Conservation (phyloP, 768 basidiomycete genomes). For the Cystobasidium ongulense region DNA sequence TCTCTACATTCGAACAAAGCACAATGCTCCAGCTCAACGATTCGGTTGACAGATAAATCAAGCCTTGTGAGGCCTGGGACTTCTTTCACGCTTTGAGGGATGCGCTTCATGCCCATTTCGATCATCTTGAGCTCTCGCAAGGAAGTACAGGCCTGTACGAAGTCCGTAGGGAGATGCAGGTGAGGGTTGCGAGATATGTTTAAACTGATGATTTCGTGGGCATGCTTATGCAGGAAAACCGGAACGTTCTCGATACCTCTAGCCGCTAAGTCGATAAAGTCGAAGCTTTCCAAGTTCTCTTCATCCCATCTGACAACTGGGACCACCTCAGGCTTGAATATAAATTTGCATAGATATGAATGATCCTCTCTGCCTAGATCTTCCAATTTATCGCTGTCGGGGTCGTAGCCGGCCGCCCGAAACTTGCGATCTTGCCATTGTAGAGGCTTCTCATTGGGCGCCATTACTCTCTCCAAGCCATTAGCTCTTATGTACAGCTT, state of each 20-base stretch:
- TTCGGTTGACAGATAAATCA: slow-evolving; percentile 84
- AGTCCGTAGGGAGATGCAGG: slow-evolving; percentile 92
- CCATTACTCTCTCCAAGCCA: slow-evolving; percentile 65
- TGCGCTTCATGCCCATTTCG: slow-evolving; percentile 88
- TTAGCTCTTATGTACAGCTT: slow-evolving; percentile 41
- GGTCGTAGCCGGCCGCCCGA: slow-evolving; percentile 80
- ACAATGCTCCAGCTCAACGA: slow-evolving; percentile 78
- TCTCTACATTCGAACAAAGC: slow-evolving; percentile 66
- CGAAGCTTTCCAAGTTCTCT: slow-evolving; percentile 73
- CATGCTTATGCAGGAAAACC: slow-evolving; percentile 71
- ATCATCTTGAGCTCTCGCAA: slow-evolving; percentile 78
- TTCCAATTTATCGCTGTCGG: slow-evolving; percentile 64
- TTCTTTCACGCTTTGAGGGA: slow-evolving; percentile 73
- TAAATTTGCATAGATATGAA: slow-evolving; percentile 76
- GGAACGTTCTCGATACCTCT: slow-evolving; percentile 79
- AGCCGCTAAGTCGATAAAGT: slow-evolving; percentile 70
- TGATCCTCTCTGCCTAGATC: slow-evolving; percentile 69
- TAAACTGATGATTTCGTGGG: slow-evolving; percentile 71
- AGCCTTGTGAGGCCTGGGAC: slow-evolving; percentile 65
- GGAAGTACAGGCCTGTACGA: slow-evolving; percentile 75
- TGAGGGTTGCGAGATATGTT: slow-evolving; percentile 89
- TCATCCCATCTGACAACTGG: slow-evolving; percentile 34
- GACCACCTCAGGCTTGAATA: slow-evolving; percentile 57
- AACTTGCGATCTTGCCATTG: slow-evolving; percentile 72
- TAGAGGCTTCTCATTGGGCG: slow-evolving; percentile 71